A percentile compares a stretch with the other conserved stretches of the same genome.
Evolutionary conservation across 2,329 filamentous ascomycete genomes (phyloP).

Genomic region (Hortaea sp.): DNA sequence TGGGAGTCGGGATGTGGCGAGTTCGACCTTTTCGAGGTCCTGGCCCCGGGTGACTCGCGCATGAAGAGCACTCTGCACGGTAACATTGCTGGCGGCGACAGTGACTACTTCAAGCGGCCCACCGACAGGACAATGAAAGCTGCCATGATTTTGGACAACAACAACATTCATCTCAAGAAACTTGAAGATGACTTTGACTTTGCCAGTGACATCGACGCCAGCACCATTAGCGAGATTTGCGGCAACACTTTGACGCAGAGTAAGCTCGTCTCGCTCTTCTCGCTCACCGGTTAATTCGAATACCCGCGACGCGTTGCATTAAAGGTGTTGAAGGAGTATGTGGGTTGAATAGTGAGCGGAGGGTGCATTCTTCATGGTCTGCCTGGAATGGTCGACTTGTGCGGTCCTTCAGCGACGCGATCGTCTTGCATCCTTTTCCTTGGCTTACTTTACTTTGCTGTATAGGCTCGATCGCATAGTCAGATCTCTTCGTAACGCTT

Average conservation of each 20-base stretch:
- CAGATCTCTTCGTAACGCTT: no score
- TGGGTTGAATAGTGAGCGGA: no score
- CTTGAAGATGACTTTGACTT: conserved; percentile 31
- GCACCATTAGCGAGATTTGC: conserved; percentile 25
- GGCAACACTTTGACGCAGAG: conserved; percentile 23
- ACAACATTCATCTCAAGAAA: conserved; percentile 47
- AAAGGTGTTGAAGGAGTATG: background rate
- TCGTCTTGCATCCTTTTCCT: no score
- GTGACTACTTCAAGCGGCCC: conserved; percentile 63
- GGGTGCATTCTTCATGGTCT: no score
- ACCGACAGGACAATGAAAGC: conserved; percentile 49
- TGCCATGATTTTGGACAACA: conserved; percentile 51
- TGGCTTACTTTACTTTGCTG: no score
- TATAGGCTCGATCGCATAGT: no score
- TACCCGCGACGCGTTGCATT: background rate
- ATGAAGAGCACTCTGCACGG: conserved; percentile 62
- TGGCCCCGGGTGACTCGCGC: conserved; percentile 53
- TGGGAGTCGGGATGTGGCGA: conserved; percentile 63
- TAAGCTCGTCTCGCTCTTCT: conserved; percentile 30
- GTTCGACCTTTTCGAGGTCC: conserved; percentile 64
- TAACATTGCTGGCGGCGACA: conserved; percentile 53
- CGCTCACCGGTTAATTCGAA: background rate
- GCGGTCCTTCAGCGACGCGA: no score
- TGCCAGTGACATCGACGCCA: conserved; percentile 23
- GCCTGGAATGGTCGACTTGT: no score